Evolutionary conservation across 1,139 yeast species (phyloP).

Genomic region (Geotrichum bryndzae): DNA sequence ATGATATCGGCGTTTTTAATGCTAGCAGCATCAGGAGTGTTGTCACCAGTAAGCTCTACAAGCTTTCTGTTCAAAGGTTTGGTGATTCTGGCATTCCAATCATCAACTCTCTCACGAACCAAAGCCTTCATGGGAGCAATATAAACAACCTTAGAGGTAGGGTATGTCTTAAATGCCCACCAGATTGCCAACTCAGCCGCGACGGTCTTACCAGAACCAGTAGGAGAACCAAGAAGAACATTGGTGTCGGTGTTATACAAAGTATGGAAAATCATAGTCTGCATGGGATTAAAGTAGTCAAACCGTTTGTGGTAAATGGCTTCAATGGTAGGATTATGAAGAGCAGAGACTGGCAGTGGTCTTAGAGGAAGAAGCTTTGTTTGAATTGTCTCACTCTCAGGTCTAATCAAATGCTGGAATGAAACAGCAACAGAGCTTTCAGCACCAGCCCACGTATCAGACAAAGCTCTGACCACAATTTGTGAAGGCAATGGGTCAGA

Average conservation of each 20-base stretch:
- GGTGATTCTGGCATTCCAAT: slow-evolving; percentile 75
- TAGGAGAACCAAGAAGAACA: slow-evolving; percentile 94
- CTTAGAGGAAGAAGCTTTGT: slow-evolving; percentile 74
- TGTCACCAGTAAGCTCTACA: slow-evolving; percentile 95
- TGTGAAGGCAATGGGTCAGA: slow-evolving; percentile 87
- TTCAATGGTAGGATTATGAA: slow-evolving; percentile 65
- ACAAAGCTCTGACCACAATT: slow-evolving; percentile 66
- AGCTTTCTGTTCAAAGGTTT: slow-evolving; percentile 45
- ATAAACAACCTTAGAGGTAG: slow-evolving; percentile 81
- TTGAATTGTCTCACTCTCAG: slow-evolving; percentile 78
- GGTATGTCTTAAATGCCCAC: slow-evolving; percentile 82
- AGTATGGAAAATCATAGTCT: slow-evolving; percentile 92
- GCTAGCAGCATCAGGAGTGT: slow-evolving; percentile 80
- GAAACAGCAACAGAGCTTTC: slow-evolving; percentile 75
- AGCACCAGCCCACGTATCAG: slow-evolving; percentile 88
- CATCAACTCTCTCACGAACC: slow-evolving; percentile 93
- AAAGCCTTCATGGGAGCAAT: slow-evolving; percentile 99
- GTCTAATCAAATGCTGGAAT: slow-evolving; percentile 83
- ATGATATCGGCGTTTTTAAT: slow-evolving; percentile 88
- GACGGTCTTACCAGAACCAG: slow-evolving; percentile 97
- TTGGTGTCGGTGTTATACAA: slow-evolving; percentile 72
- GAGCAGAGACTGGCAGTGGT: slow-evolving; percentile 79
- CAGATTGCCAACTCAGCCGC: slow-evolving; percentile 96
- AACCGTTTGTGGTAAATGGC: slow-evolving; percentile 60
- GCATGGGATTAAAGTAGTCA: slow-evolving; percentile 95